These are phyloP conservation scores for Fusarium domesticum DNA, from an alignment of 2,329 filamentous ascomycete species.

Conservation along the genomic window DNA sequence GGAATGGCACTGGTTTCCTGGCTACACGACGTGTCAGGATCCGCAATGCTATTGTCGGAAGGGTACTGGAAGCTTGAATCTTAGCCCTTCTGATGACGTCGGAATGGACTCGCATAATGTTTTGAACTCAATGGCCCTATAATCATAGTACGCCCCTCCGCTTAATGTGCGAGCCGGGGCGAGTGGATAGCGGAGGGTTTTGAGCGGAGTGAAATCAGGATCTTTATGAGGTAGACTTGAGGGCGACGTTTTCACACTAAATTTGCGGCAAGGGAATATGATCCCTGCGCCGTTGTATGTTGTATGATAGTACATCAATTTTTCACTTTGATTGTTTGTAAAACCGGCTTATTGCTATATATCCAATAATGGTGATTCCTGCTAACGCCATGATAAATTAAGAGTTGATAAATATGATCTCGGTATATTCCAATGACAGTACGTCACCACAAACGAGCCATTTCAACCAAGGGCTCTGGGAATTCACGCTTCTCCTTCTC, in stretches of 20 bases:
- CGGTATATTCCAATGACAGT: not conserved
- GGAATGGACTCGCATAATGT: constrained; percentile 24
- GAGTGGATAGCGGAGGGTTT: constrained; percentile 19
- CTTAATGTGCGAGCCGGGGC: constrained; percentile 11
- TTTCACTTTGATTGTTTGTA: constrained; percentile 17
- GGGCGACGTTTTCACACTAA: constrained; percentile 26
- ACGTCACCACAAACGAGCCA: not conserved
- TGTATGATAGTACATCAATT: constrained; percentile 36
- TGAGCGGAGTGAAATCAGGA: constrained; percentile 25
- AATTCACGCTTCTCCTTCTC: constrained; percentile 22
- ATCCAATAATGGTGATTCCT: not conserved
- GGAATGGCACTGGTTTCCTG: constrained; percentile 27
- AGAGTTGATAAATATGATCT: constrained; percentile 3
- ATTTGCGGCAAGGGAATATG: constrained; percentile 16
- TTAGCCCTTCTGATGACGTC: constrained; percentile 2
- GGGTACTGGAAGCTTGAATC: constrained; percentile 4
- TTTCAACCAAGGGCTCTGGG: constrained; percentile 3
- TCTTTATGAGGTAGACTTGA: constrained; percentile 27
- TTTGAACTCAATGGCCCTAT: constrained; percentile 28
- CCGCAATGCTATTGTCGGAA: constrained; percentile 7
- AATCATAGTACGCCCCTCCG: constrained; percentile 29
- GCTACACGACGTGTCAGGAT: constrained; percentile 8
- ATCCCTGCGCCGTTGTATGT: constrained; percentile 24
- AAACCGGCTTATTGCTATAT: not conserved
- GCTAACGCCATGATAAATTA: constrained; percentile 14